These are phyloP conservation scores for Sphaerosporella brunnea DNA, from an alignment of 495 filamentous ascomycete species.

Conservation along the genomic window DNA sequence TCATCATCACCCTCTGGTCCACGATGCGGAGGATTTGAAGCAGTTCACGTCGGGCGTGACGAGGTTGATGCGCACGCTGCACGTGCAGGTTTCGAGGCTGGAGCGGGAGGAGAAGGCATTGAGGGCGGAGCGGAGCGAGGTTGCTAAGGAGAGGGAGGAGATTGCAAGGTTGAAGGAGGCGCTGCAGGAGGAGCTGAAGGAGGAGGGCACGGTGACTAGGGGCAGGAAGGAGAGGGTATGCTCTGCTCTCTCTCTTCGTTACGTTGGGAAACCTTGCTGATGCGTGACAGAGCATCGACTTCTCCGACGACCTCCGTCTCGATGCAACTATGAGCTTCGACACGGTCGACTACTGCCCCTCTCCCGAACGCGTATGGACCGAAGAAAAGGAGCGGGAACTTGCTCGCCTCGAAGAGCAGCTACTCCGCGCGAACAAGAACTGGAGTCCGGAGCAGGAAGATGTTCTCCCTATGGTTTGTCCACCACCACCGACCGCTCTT, in stretches of 20 bases:
- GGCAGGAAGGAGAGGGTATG: too few relatives aligned
- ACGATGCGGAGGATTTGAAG: constrained; percentile 4
- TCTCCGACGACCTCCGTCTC: not conserved
- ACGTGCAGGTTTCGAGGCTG: not conserved
- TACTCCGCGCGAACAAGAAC: not conserved
- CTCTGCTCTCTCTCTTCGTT: too few relatives aligned
- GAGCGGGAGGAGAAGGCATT: not conserved
- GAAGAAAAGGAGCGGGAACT: constrained; percentile 4
- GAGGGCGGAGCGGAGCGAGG: not conserved
- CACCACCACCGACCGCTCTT: not conserved
- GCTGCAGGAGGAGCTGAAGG: not conserved
- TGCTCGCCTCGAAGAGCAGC: not conserved
- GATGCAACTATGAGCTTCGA: not conserved
- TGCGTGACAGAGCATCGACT: not conserved
- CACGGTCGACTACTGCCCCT: not conserved
- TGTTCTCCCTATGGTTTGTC: not conserved
- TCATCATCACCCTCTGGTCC: not conserved
- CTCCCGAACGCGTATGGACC: not conserved
- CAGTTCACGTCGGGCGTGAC: constrained; percentile 1
- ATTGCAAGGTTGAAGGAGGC: not conserved
- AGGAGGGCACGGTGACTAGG: not conserved
- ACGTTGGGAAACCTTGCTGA: not conserved
- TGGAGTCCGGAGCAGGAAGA: constrained; percentile 5
- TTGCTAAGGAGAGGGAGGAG: not conserved
- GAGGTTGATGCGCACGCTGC: constrained; percentile 1